These are phyloP conservation scores for Pythium pyrilobum DNA, from an alignment of 352 stramenopile genomes.

Conservation along the genomic window DNA sequence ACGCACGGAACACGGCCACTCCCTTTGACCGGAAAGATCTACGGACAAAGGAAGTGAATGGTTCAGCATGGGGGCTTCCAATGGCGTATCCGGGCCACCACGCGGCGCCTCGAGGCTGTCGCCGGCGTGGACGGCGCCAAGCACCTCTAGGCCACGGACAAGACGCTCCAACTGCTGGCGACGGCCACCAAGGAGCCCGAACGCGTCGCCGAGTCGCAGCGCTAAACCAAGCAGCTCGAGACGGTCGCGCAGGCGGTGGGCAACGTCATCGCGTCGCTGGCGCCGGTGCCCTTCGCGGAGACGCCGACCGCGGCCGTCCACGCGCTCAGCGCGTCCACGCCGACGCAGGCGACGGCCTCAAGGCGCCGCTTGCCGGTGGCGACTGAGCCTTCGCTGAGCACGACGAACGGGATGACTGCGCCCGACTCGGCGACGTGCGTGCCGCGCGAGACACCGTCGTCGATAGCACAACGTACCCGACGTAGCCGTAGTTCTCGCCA, in stretches of 20 bases:
- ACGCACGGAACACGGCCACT: too few relatives aligned
- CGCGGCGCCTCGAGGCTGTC: conserved; percentile 65
- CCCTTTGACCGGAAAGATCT: too few relatives aligned
- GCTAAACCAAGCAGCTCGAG: conserved; percentile 64
- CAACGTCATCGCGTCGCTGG: conserved; percentile 39
- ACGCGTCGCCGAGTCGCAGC: conserved; percentile 62
- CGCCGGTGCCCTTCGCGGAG: conserved; percentile 26
- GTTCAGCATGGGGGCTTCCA: too few relatives aligned
- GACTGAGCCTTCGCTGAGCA: conserved; percentile 74
- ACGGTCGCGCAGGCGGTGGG: conserved; percentile 40
- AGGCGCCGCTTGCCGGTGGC: conserved; percentile 72
- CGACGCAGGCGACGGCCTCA: conserved; percentile 43
- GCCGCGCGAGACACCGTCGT: conserved; percentile 36
- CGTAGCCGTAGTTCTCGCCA: conserved; percentile 78
- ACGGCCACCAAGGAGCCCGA: conserved; percentile 54
- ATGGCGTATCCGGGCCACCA: too few relatives aligned
- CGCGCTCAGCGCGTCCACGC: background rate
- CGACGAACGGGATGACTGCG: conserved; percentile 62
- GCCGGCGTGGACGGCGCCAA: conserved; percentile 42
- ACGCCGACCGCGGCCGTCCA: conserved; percentile 19
- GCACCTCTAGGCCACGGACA: conserved; percentile 56
- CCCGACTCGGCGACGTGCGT: conserved; percentile 51
- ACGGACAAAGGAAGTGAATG: too few relatives aligned
- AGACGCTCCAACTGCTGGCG: conserved; percentile 39
- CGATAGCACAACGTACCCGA: conserved; percentile 69